These are phyloP conservation scores for Rhizopus sp. DNA, from an alignment of 371 early-diverging fungal species.

Conservation along the genomic window DNA sequence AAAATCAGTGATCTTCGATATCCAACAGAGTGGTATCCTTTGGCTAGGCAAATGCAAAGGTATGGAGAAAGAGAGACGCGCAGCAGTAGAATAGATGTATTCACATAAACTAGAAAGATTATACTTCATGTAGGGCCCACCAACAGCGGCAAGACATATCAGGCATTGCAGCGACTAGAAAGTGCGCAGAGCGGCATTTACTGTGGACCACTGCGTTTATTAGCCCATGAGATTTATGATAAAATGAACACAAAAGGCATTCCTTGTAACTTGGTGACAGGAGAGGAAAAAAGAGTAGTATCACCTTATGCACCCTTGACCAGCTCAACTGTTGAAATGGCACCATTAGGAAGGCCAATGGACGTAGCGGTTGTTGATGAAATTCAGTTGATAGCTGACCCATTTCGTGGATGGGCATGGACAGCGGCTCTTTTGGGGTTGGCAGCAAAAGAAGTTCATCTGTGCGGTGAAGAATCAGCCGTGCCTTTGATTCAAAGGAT, in stretches of 20 bases:
- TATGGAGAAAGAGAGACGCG: conserved; percentile 15
- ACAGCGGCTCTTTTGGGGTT: conserved; percentile 85
- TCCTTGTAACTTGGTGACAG: conserved; percentile 86
- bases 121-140: conserved; percentile 96
- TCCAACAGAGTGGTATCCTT: conserved; percentile 82
- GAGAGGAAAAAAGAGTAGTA: conserved; percentile 83
- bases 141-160: conserved; percentile 96
- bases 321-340: conserved; percentile 94
- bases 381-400: conserved; percentile 93
- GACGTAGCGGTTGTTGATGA: conserved; percentile 96
- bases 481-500: conserved; percentile 81
- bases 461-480: conserved; percentile 92
- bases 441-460: conserved; percentile 84
- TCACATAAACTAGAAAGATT: conserved; percentile 60
- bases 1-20: conserved; percentile 72
- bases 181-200: conserved; percentile 74
- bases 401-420: conserved; percentile 95
- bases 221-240: conserved; percentile 94
- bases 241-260: conserved; percentile 76
- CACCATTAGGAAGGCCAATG: conserved; percentile 51
- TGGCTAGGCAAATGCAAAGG: conserved; percentile 74
- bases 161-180: conserved; percentile 77
- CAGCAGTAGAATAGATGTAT: not conserved
- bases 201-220: conserved; percentile 90
- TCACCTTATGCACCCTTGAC: conserved; percentile 46